A percentile compares a stretch with the other conserved stretches of the same genome.
Conservation (phyloP, 2,329 filamentous ascomycete species). For the Colletotrichum cuscutae region DNA sequence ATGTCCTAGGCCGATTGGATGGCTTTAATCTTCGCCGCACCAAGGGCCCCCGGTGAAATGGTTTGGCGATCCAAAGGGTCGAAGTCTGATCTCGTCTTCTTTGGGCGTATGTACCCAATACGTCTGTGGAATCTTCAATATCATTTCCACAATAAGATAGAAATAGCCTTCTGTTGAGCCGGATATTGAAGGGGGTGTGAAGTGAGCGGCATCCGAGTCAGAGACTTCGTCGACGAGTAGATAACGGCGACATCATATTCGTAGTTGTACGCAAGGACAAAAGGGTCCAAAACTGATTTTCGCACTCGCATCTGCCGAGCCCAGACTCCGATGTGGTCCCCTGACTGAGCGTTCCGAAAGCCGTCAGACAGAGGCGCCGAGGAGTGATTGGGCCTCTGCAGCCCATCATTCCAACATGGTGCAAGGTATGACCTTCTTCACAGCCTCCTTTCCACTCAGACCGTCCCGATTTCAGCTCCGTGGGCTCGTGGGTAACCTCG, state of each 20-base stretch:
- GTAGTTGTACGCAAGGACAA: not conserved
- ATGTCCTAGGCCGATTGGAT: conserved; percentile 29
- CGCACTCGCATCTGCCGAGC: conserved; percentile 21
- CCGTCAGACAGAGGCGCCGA: not conserved
- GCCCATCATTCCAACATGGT: conserved; percentile 1
- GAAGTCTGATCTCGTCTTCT: conserved; percentile 10
- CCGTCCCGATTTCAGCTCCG: conserved; percentile 21
- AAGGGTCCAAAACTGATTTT: conserved; percentile 2
- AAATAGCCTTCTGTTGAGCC: conserved; percentile 25
- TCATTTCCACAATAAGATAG: not conserved
- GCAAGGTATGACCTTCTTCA: conserved; percentile 4
- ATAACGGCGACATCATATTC: not conserved
- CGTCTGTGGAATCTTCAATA: not conserved
- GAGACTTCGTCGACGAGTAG: not conserved
- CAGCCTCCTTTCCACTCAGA: conserved; percentile 14
- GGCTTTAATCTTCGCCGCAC: conserved; percentile 19
- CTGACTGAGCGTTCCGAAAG: not conserved
- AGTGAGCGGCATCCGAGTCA: not conserved
- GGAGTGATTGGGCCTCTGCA: conserved; percentile 14
- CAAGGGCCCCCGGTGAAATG: not conserved
- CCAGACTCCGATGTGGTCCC: not conserved
- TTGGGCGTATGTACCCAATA: not conserved
- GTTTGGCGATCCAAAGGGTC: conserved; percentile 9
- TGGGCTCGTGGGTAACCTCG: conserved; percentile 21
- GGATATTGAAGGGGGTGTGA: not conserved